Evolutionary conservation across 768 basidiomycete species (phyloP), one percentile per base, ranked within the genome.

Genomic region (Lactarius psammicola): DNA sequence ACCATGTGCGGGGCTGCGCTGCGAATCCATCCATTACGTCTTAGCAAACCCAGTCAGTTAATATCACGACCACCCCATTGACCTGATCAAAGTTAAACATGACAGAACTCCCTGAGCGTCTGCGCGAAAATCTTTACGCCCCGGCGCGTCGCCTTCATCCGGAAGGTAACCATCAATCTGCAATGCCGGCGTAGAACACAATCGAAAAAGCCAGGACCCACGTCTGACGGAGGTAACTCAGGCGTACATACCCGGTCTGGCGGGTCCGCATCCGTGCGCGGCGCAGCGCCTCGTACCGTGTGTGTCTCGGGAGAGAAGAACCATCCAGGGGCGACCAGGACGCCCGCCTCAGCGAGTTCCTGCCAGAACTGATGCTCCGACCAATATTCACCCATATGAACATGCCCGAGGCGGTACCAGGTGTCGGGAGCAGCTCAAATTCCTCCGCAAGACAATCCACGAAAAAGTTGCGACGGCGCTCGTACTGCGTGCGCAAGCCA

Each of bases 251-350:
- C 1, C 85, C 86, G 28, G 59, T 26, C 26, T 75, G 70, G 38
- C 71, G 73, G 3, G n/a, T 70, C 69, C 26, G 53, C 42, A 17
- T 38, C 40, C 1, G 26, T 7, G 2, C 15, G 26, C n/a, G 7
- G n/a, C 65, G 71, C 56, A 31, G 61, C 46, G 13, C 75, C 67
- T 34, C 71, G 69, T 17, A 65, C 59, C 8, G 6, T 42, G 31
- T 68, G 63, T 2, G 60, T 59, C 30, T 75, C 71, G 4, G 82
- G 75, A 26, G 78, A 73, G 71, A 85, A 87, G 71, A 80, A 73
- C 75, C 62, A 78, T 69, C 89, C 90, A 53, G 90, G 89, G 0
- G 79, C 83, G 61, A 90, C 76, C 46, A 94, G 78, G 34, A 93
- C 80, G 20, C 85, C 84, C 28, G 80, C 80, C 55, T 88, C 82